Evolutionary conservation across 2,329 filamentous ascomycete genomes (phyloP).

Genomic region (Pseudogymnoascus verrucosus): DNA sequence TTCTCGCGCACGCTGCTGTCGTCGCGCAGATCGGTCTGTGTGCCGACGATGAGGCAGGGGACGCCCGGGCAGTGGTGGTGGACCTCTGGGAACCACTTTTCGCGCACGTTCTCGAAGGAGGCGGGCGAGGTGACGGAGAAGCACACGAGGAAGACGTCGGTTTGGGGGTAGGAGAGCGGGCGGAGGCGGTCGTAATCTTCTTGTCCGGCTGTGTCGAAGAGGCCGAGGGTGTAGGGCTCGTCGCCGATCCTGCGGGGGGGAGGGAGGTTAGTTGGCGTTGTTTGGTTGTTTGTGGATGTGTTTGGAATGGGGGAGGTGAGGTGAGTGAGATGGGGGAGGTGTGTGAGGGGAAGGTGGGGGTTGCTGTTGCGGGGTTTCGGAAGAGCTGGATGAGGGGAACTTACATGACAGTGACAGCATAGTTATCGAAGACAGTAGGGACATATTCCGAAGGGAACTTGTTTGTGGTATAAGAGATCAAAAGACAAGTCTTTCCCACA

Average conservation of each 20-base stretch:
- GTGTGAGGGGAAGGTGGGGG: slow-evolving; percentile 11
- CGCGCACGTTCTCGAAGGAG: slow-evolving; percentile 97
- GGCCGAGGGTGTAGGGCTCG: slow-evolving; percentile 91
- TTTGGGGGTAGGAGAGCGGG: slow-evolving; percentile 95
- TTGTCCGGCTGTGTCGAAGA: slow-evolving; percentile 98
- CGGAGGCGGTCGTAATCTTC: slow-evolving; percentile 98
- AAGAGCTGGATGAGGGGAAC: slow-evolving; percentile 32
- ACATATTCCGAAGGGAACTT: slow-evolving; percentile 99
- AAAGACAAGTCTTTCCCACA: slow-evolving; percentile 96
- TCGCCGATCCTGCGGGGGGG: slow-evolving; percentile 75
- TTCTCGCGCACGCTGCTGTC: slow-evolving; percentile 84
- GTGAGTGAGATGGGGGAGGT: background rate
- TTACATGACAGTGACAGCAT: slow-evolving; percentile 99
- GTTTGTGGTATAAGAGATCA: slow-evolving; percentile 99
- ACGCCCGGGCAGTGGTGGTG: slow-evolving; percentile 98
- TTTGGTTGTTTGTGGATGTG: background rate
- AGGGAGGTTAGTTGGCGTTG: slow-evolving; percentile 13
- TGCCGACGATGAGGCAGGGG: slow-evolving; percentile 94
- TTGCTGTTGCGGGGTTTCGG: background rate
- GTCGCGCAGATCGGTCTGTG: slow-evolving; percentile 91
- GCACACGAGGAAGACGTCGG: slow-evolving; percentile 97
- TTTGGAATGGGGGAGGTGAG: background rate
- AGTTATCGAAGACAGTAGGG: slow-evolving; percentile 98
- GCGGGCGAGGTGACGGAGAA: slow-evolving; percentile 97
- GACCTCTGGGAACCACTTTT: slow-evolving; percentile 98